Base-by-base conservation (phyloP, 2,329 filamentous ascomycete genomes). In the Aspergillus sp. region DNA sequence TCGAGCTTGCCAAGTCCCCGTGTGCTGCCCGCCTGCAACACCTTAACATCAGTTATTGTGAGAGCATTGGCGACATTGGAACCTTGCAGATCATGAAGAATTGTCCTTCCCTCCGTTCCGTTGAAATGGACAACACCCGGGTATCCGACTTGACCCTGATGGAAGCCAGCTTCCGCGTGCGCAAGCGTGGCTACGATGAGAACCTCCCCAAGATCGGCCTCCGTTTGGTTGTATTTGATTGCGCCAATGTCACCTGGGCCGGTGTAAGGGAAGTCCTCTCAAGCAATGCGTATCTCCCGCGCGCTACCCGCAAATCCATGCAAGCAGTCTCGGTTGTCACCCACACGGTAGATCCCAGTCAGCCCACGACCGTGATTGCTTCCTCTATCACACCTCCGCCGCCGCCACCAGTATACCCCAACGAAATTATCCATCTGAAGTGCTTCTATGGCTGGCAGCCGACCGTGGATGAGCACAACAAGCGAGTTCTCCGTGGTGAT, bases 391-490 rank as follows among this genome's bases (percentile, higher is more conserved):
- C 70, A 0, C 67, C 67, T 4, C 65, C 72, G 1, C 65, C 72
- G 0, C 61, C 67, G 5, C 65, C 72, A 9, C 60, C 65, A 15
- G 60, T 67, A 0, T 93, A 89, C 68, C 91, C 92, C 0, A 85
- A 87, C 1, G 89, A 97, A 72, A 86, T 96, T 59, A 92, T 98
- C 61, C 83, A 87, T 5, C 83, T 98, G 47, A 97, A 97, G 76
- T 96, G 92, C 76, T 98, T 94, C 80, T 96, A 96, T 74, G 92
- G 90, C 45, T 97, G 91, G 86, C 94, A 98, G 78, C 91, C 91
- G 79, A 97, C 92, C 0, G 92, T 97, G 4, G 90, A 97, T 67
- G 92, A 97, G 74, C 94, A 98, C 76, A 92, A 88, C 56, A 94
- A 93, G 78, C 87, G 93, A 4, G 91, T 97, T 0, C 76, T 96